Percentiles rank a stretch among this genome's conserved stretches.
Conservation (phyloP, 768 basidiomycete species). For the Trametes punicea region DNA sequence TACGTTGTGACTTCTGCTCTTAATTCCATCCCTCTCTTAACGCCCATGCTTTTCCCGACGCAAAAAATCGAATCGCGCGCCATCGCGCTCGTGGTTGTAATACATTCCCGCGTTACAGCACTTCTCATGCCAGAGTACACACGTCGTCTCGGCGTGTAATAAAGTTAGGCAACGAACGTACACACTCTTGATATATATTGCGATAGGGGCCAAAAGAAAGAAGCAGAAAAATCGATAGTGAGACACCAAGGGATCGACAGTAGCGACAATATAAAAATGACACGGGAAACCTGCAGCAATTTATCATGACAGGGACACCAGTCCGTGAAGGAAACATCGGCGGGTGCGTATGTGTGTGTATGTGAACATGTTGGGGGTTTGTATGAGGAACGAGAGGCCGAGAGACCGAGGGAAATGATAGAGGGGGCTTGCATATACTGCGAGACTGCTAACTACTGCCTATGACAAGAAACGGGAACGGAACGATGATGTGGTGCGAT, state of each 20-base stretch:
- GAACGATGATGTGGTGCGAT: background rate
- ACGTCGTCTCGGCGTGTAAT: background rate
- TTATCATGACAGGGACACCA: background rate
- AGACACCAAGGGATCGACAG: constrained; percentile 7
- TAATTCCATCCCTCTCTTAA: no score
- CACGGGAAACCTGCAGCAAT: background rate
- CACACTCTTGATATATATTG: constrained; percentile 19
- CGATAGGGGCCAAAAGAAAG: background rate
- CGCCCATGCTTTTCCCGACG: no score
- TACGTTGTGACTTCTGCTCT: no score
- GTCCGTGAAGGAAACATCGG: background rate
- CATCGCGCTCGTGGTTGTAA: no score
- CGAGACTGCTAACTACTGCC: constrained; percentile 15
- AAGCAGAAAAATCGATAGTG: constrained; percentile 6
- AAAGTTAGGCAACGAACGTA: constrained; percentile 2
- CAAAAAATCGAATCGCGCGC: no score
- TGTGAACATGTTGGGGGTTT: background rate
- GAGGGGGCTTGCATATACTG: constrained; percentile 3
- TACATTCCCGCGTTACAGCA: no score
- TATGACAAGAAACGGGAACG: constrained; percentile 2
- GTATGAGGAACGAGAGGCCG: background rate
- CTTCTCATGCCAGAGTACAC: no score
- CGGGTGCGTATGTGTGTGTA: background rate
- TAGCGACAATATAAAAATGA: background rate
- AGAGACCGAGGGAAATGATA: background rate